Evolutionary conservation across 2,329 filamentous ascomycete species (phyloP), one percentile per base, ranked within the genome.

Genomic region (Colletotrichum somersetense): DNA sequence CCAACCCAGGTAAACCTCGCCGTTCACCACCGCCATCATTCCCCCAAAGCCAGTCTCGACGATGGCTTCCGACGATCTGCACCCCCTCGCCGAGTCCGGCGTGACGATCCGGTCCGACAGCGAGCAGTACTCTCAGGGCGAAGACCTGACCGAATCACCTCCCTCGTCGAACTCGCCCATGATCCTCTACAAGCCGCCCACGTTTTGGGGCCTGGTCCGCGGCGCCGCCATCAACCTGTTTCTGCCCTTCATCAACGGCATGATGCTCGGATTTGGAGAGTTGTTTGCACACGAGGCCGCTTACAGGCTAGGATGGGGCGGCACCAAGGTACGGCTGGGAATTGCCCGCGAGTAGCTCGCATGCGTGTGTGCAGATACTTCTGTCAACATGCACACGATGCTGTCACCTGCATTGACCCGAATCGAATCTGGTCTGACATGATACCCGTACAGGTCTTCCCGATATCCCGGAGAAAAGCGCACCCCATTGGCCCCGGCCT

Each of bases 231-330:
- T 99, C 83, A 99, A 99, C 81, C 86, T 99, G n/a, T 78, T 99
- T 1, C 84, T 99, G 26, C 96, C 96, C 0, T 99, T 99, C 78
- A 90, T 99, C 79, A 99, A 99, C 83, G 96, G 96, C 58, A 89
- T 99, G 86, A 99, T 99, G 96, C 84, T 99, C 78, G 96, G 96
- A 2, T 98, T 99, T 79, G 96, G 96, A 76, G 96, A 99, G 84
- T 84, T 99, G 63, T 96, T 99, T 82, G 96, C 96, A 66, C 96
- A 99, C 80, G 96, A 99, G 85, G 92, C 94, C 62, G 96, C 96
- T 1, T 99, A 96, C 80, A 87, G 96, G 78, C 85, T 98, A 77
- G 96, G 96, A 73, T 99, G 96, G 96, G 91, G 93, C 75, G 92
- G 92, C 66, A 98, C 96, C 72, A 97, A 96, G 90, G 96, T 98